Base-by-base conservation (phyloP, 2,329 filamentous ascomycete genomes). In the Sporothrix euskadiensis region DNA sequence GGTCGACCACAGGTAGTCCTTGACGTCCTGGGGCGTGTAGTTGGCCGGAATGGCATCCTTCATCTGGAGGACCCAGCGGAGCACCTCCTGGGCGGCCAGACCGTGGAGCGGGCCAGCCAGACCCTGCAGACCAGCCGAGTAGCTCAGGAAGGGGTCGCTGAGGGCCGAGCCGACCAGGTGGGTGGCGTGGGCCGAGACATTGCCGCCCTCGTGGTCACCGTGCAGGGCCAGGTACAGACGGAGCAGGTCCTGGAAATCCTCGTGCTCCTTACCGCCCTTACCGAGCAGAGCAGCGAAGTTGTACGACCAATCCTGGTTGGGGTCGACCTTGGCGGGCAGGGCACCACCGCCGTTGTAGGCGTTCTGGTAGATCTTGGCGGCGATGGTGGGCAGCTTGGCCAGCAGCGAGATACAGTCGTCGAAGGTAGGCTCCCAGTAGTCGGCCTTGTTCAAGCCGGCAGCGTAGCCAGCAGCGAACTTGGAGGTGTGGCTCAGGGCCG, bases 391-490 rank as follows among this genome's bases (percentile, higher is more conserved):
- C 71, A 99, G 91, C 87, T 99, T 99, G 76, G 95, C 96, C 73
- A 99, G 88, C 75, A 99, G 88, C 66, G 92, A 93, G 82, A 99
- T 97, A 82, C 89, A 91, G 85, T 99, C 96, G 81, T 98, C 95
- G 80, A 97, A 98, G 61, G 94, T 97, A 16, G 95, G 94, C 85
- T 98, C 96, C 96, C 96, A 99, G 89, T 98, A 98, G 78, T 98
- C 94, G 71, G 94, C 93, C 87, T 98, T 99, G 88, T 91, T 92
- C 77, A 98, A 84, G 49, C 96, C 96, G 78, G 91, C 85, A 82
- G 94, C 95, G 83, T 99, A 99, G 26, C 92, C 92, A 83, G 94
- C 94, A 76, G 95, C 96, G 78, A 99, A 99, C 80, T 91, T 90
- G 79, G 94, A 97, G 78, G 94, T 94, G 82, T 97, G 93, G 85